These are phyloP conservation scores for Castanea mollissima DNA, from an alignment of 306 rosid genomes.

Conservation along the genomic window DNA sequence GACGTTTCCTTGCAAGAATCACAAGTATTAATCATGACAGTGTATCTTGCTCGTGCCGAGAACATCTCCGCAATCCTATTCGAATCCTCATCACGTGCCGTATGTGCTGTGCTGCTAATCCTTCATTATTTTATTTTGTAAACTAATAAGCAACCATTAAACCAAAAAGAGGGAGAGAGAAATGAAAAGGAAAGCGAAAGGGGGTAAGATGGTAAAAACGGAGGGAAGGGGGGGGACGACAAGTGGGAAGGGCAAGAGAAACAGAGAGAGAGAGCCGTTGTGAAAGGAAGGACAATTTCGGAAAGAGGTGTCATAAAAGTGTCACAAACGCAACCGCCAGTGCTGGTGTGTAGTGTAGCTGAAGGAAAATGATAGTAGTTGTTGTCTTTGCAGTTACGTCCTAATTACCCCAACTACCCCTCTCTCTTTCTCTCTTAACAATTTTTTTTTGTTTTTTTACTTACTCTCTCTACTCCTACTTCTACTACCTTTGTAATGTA, in stretches of 20 bases:
- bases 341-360: conserved; percentile 41
- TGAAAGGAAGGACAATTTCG: conserved; percentile 20
- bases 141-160: neutral
- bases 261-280: conserved; percentile 30
- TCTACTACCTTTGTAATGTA: neutral
- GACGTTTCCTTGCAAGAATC: neutral
- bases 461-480: conserved; percentile 14
- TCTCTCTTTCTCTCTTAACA: conserved; percentile 8
- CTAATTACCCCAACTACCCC: conserved; percentile 50
- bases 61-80: neutral
- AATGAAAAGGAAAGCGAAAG: neutral
- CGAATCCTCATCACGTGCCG: conserved; percentile 30
- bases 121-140: conserved; percentile 1
- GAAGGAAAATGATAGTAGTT: conserved; percentile 54
- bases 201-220: conserved; percentile 28
- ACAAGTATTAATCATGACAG: neutral
- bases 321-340: conserved; percentile 23
- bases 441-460: neutral
- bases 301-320: conserved; percentile 27
- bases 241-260: too few species aligned
- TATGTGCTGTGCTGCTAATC: neutral
- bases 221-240: neutral
- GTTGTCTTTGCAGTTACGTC: conserved; percentile 42
- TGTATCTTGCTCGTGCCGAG: too few species aligned
- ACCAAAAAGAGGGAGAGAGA: neutral